Evolutionary conservation across 2,329 filamentous ascomycete genomes (phyloP), one percentile per base, ranked within the genome.

Genomic region (Colletotrichum sp.): DNA sequence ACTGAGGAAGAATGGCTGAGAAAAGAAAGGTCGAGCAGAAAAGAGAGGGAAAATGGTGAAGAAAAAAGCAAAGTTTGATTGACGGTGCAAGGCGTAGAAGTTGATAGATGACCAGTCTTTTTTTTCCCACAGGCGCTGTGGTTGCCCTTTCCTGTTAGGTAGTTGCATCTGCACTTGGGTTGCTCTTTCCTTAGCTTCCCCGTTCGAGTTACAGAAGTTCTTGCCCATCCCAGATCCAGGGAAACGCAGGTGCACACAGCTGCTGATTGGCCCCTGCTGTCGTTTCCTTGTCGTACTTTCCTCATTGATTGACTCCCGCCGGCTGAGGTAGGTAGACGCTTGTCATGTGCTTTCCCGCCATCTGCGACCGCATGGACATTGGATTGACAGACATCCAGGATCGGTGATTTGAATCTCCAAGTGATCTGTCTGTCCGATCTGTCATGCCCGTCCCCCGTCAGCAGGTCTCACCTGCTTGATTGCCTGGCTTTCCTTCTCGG

Each of bases 91-190:
- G 72, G 69, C 55, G 39, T 44, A 67, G 69, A 75, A 75, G 69
- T 72, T 75, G 72, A 75, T 62, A 75, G 34, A 62, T 75, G 72
- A 75, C 63, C 3, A 36, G 26, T 68, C 28, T 32, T 55, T 71
- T 71, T 49, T 62, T 18, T 32, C 5, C 8, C 63, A 36, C 28
- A 16, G 39, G 15, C 21, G 60, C 60, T 39, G 9, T 63, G 60
- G 30, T 26, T 30, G 21, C 34, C 63, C 16, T 36, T 66, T 32
- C 21, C 34, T 60, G 39, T 44, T 44, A n/a, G 39, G 39, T 44
- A 39, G 15, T 39, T 44, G 39, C 39, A 44, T 44, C 39, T 44
- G 39, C 39, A 44, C 39, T 44, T 44, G 39, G 18, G 39, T 44
- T 44, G 39, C 30, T 44, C 65, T 67, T 67, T 16, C 28, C 28